Evolutionary conservation across 257 asterid species (phyloP).

Genomic region (Dorcoceras hygrometricum): DNA sequence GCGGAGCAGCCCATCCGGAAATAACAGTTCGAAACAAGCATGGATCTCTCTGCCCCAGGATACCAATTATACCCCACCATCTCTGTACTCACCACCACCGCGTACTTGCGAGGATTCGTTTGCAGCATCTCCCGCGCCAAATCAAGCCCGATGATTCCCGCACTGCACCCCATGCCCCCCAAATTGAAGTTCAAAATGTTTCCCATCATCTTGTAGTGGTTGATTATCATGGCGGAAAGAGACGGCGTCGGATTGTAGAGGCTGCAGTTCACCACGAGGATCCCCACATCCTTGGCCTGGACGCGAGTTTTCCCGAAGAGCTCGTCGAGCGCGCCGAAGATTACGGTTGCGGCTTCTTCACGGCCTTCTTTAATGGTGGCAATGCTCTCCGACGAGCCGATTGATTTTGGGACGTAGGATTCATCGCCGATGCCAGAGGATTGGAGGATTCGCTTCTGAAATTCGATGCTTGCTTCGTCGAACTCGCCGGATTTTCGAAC

Average conservation of each 20-base stretch:
- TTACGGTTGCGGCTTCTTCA: constrained; percentile 72
- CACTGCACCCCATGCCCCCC: constrained; percentile 99
- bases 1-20: constrained; percentile 99
- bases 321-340: constrained; percentile 90
- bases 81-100: constrained; percentile 85
- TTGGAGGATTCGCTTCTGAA: constrained; percentile 61
- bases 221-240: constrained; percentile 90
- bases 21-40: constrained; percentile 87
- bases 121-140: constrained; percentile 86
- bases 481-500: constrained; percentile 74
- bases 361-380: constrained; percentile 95
- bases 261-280: constrained; percentile 86
- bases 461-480: constrained; percentile 56
- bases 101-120: constrained; percentile 78
- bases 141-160: constrained; percentile 72
- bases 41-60: constrained; percentile 75
- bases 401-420: constrained; percentile 67
- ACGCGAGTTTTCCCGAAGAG: constrained; percentile 59
- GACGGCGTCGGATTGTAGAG: constrained; percentile 96
- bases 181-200: constrained; percentile 75
- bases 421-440: constrained; percentile 87
- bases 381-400: constrained; percentile 56
- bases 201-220: constrained; percentile 86
- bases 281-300: constrained; percentile 80
- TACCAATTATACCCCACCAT: constrained; percentile 95